A percentile compares a stretch with the other conserved stretches of the same genome.
Conservation (phyloP, 2,329 filamentous ascomycete species). For the Talaromyces amestolkiae region DNA sequence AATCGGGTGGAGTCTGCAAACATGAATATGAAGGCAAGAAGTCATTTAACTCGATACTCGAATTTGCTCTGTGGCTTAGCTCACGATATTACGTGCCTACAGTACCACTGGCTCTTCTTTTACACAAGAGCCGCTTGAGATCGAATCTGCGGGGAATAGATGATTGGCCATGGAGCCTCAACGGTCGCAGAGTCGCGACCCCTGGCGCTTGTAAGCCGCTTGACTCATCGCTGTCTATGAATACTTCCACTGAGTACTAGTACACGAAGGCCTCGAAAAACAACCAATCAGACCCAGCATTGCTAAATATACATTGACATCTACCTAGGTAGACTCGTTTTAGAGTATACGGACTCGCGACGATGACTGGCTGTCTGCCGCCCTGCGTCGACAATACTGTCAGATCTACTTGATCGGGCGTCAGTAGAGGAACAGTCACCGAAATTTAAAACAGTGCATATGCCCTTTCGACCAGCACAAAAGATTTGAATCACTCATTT, state of each 20-base stretch:
- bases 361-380: constrained; percentile 15
- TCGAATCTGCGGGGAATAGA: constrained; percentile 9
- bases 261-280: not conserved
- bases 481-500: not conserved
- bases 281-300: not conserved
- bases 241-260: not conserved
- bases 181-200: not conserved
- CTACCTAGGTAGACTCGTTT: constrained; percentile 11
- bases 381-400: not conserved
- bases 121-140: constrained; percentile 7
- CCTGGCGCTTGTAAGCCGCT: constrained; percentile 16
- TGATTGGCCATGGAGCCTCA: constrained; percentile 12
- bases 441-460: constrained; percentile 15
- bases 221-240: constrained; percentile 8
- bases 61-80: not conserved
- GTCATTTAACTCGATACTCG: not conserved
- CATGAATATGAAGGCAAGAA: not conserved
- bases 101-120: not conserved
- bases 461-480: not conserved
- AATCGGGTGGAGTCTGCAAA: not conserved
- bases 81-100: no score
- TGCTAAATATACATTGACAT: constrained; percentile 6
- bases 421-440: constrained; percentile 2
- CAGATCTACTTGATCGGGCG: not conserved
- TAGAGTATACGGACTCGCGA: not conserved